Evolutionary conservation across 371 early-diverging fungal species (phyloP).

Genomic region (Smittium culicis): DNA sequence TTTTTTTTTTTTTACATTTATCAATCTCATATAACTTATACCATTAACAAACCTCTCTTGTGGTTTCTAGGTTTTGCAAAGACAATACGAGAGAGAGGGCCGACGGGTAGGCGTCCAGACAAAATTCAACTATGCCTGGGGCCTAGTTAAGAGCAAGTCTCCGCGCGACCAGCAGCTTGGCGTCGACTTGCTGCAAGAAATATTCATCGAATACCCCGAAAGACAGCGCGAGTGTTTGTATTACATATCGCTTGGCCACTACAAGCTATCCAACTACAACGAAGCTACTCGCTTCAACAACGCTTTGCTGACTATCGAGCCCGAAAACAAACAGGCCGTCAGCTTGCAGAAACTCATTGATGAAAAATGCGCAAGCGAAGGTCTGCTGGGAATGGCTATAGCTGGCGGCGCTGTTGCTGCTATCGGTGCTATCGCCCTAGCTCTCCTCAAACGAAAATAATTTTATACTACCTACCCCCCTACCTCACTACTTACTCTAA

Average conservation of each 20-base stretch:
- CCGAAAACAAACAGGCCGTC: constrained; percentile 66
- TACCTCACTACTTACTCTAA: no score
- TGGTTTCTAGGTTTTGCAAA: constrained; percentile 41
- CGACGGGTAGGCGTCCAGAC: constrained; percentile 61
- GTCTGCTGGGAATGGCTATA: constrained; percentile 77
- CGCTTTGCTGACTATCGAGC: constrained; percentile 63
- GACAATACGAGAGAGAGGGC: constrained; percentile 56
- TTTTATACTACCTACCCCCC: no score
- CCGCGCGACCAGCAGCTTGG: constrained; percentile 56
- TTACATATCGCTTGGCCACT: constrained; percentile 81
- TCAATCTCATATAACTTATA: background rate
- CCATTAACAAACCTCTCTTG: background rate
- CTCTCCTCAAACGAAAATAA: constrained; percentile 15
- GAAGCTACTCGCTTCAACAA: constrained; percentile 66
- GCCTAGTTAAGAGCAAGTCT: constrained; percentile 53
- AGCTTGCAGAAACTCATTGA: constrained; percentile 64
- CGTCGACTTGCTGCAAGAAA: constrained; percentile 66
- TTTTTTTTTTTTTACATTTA: no score
- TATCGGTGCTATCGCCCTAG: constrained; percentile 33
- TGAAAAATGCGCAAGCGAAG: constrained; percentile 68
- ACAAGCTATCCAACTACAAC: constrained; percentile 69
- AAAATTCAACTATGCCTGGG: constrained; percentile 95
- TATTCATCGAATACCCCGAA: constrained; percentile 64
- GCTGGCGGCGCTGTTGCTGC: constrained; percentile 66
- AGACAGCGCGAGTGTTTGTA: constrained; percentile 87